Base-by-base conservation (phyloP, 1,284 basidiomycete species). In the Rhodotorula sp. region DNA sequence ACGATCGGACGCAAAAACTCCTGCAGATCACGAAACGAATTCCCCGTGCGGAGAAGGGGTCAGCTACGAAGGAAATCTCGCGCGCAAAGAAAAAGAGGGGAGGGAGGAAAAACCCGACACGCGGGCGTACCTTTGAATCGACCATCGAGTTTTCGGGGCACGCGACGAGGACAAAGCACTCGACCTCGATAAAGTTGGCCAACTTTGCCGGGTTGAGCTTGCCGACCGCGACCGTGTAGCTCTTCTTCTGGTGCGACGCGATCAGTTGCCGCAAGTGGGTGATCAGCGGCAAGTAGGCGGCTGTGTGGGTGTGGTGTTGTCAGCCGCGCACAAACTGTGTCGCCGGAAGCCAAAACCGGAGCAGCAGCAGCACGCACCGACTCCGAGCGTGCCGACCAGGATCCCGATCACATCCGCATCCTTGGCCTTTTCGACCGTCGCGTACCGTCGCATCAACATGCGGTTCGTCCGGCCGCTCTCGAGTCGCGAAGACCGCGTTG, bases 321-420 rank as follows among this genome's bases (percentile, higher is more conserved):
- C 34, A 34, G 34, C 34, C 34, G 34, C 34, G 34, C 34, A 15
- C 14, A 26, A 12, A 26, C 21, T 21, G 66, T 21, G 26, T 2
- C 34, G 28, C 48, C 15, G 34, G 34, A 21, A 49, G 48, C 26
- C 19, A 15, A 14, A 28, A 28, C 54, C 15, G 54, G 54, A 26
- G 54, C 14, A 28, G 16, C 5, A 26, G 26, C 28, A 28, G 3
- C 28, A 85, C 85, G 78, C 66, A 90, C 90, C 87, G 31, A 98
- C 89, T 58, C 95, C 95, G 10, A 99, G 86, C 2, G 95, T 98
- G 38, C 95, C 95, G 5, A 99, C 90, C 2, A 99, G 87, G 50
- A 99, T 92, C 0, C 93, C 97, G 74, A 97, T 92, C 0, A 98
- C 92, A 77, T 97, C 93, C 0, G 94, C 90, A 74, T 95, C 91